Percentiles rank a stretch among this genome's conserved stretches.
Evolutionary conservation across 2,329 filamentous ascomycete species (phyloP).

Genomic region (Cytospora schulzeri): DNA sequence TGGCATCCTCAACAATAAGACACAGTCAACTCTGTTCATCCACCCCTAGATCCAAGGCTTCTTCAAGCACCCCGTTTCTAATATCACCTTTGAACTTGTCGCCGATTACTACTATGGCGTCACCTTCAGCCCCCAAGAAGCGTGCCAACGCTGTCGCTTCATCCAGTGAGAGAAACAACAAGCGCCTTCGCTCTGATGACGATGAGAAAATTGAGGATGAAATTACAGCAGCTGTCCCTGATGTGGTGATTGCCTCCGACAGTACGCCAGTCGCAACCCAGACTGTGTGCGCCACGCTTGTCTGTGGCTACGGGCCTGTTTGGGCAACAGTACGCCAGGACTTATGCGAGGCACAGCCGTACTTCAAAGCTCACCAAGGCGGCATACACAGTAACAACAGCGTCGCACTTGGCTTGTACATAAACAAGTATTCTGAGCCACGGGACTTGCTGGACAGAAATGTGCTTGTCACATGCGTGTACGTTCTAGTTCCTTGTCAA

Average conservation of each 20-base stretch:
- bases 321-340: conserved; percentile 62
- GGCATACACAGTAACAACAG: conserved; percentile 55
- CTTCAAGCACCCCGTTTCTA: too few relatives aligned
- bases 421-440: conserved; percentile 55
- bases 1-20: too few relatives aligned
- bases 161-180: not conserved
- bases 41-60: too few relatives aligned
- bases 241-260: not conserved
- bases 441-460: conserved; percentile 62
- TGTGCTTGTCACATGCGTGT: conserved; percentile 66
- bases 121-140: not conserved
- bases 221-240: not conserved
- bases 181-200: not conserved
- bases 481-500: conserved; percentile 35
- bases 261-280: not conserved
- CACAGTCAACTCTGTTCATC: too few relatives aligned
- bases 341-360: conserved; percentile 65
- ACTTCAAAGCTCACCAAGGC: conserved; percentile 63
- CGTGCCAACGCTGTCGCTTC: not conserved
- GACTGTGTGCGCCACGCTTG: not conserved
- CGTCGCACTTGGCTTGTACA: conserved; percentile 58
- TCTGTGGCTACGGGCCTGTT: conserved; percentile 35
- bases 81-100: too few relatives aligned
- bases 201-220: not conserved
- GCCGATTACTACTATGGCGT: not conserved